Percentiles rank a stretch among this genome's conserved stretches.
phyloP scores from a whole-genome alignment of 495 filamentous ascomycete species.

The Lasiosphaeria ovina region DNA sequence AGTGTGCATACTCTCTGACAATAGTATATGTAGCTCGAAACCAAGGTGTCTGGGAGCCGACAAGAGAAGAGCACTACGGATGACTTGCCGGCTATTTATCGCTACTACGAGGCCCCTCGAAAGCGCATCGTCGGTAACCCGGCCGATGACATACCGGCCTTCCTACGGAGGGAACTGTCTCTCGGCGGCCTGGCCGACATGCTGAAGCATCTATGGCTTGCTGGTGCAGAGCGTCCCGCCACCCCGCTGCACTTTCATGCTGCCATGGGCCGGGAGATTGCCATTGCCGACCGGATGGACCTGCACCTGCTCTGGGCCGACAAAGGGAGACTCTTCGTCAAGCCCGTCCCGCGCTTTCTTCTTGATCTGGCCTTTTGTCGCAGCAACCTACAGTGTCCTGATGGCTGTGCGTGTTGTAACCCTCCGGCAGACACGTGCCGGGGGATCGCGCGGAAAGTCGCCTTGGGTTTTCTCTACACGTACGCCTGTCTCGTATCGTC shows the following conservation, averaged over 20 bases:
- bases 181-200: slow-evolving; percentile 10
- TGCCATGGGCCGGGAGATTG: slow-evolving; percentile 12
- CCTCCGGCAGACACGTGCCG: background rate
- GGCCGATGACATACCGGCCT: slow-evolving; percentile 12
- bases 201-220: slow-evolving; percentile 20
- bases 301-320: slow-evolving; percentile 20
- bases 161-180: slow-evolving; percentile 15
- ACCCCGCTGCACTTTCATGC: slow-evolving; percentile 11
- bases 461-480: slow-evolving; percentile 37
- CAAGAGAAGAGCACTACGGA: slow-evolving; percentile 9
- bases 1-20: no score
- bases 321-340: slow-evolving; percentile 17
- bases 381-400: slow-evolving; percentile 12
- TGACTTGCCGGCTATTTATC: slow-evolving; percentile 16
- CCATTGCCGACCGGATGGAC: slow-evolving; percentile 18
- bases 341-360: slow-evolving; percentile 19
- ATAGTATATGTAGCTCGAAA: slow-evolving; percentile 7
- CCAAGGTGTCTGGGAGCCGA: slow-evolving; percentile 9
- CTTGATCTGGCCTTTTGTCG: slow-evolving; percentile 9
- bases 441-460: slow-evolving; percentile 14
- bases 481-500: slow-evolving; percentile 37
- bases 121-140: slow-evolving; percentile 13
- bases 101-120: slow-evolving; percentile 11
- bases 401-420: slow-evolving; percentile 2
- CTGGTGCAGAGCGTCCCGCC: slow-evolving; percentile 15